Evolutionary conservation across 2,329 filamentous ascomycete species (phyloP), one percentile per base, ranked within the genome.

Genomic region (Iodosphaeria phyllophila): DNA sequence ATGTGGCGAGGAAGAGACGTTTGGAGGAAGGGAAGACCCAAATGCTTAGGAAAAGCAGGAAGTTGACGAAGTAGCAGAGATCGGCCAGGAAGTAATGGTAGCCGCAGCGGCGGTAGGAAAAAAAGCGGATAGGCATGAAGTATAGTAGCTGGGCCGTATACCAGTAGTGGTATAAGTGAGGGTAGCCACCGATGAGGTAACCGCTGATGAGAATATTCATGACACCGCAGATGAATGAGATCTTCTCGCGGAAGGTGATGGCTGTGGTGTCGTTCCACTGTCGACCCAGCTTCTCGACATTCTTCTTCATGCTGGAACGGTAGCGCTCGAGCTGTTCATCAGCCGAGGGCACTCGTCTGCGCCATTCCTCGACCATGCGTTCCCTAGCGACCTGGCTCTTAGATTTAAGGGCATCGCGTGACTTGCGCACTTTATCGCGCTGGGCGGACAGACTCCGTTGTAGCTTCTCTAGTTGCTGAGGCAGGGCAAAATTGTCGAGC

Each of bases 41-140:
- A 25, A 98, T 67, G 37, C 72, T 78, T 31, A 91, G 56, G 33
- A 86, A 58, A 16, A 79, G 57, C 27, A 98, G 62, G 17, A 93
- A 54, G 50, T 98, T 98, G 61, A 92, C 83, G 43, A 95, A 98
- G 54, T 98, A 98, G 56, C 89, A 98, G 22, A 98, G 69, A 50
- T 98, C 89, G 18, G 84, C 86, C 15, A 95, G 59, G 51, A 98
- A 95, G 54, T 98, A 98, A 51, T 93, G 84, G 43, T 91, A 93
- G 28, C 86, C 89, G 29, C 77, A 78, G 39, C 74, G 72, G 44
- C 82, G 82, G 50, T 98, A 98, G 29, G 76, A 79, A 54, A 83
- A 89, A 52, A 70, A 86, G 24, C 89, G 76, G 36, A 98, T 79
- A 8, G 89, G 89, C 86, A 95, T 92, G 50, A 93, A 95, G 52